Base-by-base conservation (phyloP, 768 basidiomycete genomes). In the Hericium coralloides region DNA sequence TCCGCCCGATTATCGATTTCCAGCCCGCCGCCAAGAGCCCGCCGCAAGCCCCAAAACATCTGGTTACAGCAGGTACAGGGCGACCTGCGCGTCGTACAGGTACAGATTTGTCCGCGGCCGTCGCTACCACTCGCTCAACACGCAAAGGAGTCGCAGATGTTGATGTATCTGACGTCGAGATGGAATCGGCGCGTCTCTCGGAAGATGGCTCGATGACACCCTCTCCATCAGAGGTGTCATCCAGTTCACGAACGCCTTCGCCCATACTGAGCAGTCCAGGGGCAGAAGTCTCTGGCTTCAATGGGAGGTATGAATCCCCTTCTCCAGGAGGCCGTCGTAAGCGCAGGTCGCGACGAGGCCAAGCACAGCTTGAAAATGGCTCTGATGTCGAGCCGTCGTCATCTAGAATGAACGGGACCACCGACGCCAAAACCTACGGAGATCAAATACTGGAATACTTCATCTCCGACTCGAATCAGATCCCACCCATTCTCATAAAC, bases 361-460 rank as follows among this genome's bases (percentile, higher is more conserved):
- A 77, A 79, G 37, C 73, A 69, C 55, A 31, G 15, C 49, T 50
- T 12, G 76, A 72, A 22, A 75, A 77, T 22, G 66, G 65, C 20
- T 73, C 75, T 14, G 82, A 80, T 17, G 73, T 71, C 4, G 82
- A 77, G 39, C 64, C 65, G 18, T 56, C 60, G 4, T 76, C 53
- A 9, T 52, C 68, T 45, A 58, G 45, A 5, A 41, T 70, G 57
- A 84, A 81, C 60, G 81, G 79, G 22, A 58, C 61, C 3, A 70
- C 70, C 51, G 85, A 86, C 60, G 73, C 80, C 31, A 78, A 85
- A 43, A 76, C 81, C n/a, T 98, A 98, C 67, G 92, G 87, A 38
- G 95, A 98, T 71, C 90, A 93, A 68, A 93, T 99, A 58, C 78
- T 99, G 63, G 95, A 98, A 74, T 98, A 97, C 73, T 99, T 98